Base-by-base conservation (phyloP, 2,329 filamentous ascomycete species). In the Epicoccum nigrum region DNA sequence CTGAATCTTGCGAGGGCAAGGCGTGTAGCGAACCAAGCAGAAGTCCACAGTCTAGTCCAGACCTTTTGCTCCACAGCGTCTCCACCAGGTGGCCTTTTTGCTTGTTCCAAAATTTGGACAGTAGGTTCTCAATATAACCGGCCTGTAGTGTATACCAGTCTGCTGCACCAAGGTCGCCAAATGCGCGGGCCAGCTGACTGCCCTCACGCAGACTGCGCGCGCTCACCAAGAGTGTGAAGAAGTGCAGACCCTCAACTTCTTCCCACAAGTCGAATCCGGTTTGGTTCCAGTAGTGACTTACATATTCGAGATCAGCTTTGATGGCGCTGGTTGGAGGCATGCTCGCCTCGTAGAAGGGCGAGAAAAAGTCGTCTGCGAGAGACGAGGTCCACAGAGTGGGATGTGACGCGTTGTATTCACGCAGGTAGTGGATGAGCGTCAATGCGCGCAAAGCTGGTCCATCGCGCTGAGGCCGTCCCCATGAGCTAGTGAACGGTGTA, bases 191-290 rank as follows among this genome's bases (percentile, higher is more conserved):
- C 3, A 76, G 48, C 7, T 65, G 52, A 2, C 65, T 62, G 2
- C 74, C 74, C 48, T 74, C 70, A 7, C 62, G 55, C 33, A 76
- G 54, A 19, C 72, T 74, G 16, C 69, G 60, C 3, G 67, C 60
- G 44, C 74, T 73, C 15, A 74, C 70, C 62, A 73, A 72, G 8
- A 67, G 60, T 6, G 70, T 76, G 60, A 75, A 76, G 64, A 75
- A 75, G 51, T 75, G 72, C 39, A 73, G 57, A 4, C 76, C 76
- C 28, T 72, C 62, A n/a, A 76, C 70, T 56, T 78, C 76, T 45
- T 78, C 76, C 76, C 76, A 78, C 1, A 77, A 62, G 51, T 78
- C 76, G 45, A 78, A 78, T 5, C 74, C 68, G 5, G 64, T 67
- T 21, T 71, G 59, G 21, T 73, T 72, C 76, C 76, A 78, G 58